Evolutionary conservation across 129 eudicot genomes (phyloP), one percentile per base, ranked within the genome.

Genomic region (Flaveria robusta): DNA sequence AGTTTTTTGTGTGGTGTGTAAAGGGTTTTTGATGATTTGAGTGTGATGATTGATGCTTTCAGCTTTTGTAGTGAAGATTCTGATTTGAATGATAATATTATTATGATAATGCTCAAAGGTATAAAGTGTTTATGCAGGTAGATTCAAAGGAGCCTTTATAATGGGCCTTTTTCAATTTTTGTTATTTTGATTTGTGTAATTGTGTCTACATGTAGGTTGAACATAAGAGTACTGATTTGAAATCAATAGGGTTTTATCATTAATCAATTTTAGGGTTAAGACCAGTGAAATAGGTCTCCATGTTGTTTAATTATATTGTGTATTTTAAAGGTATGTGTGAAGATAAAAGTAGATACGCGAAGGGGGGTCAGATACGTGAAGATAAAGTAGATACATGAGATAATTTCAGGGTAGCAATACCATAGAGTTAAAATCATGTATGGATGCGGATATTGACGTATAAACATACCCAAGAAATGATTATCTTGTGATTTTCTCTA

Each of bases 181-280:
- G 7, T 34, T 34, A 34, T 34, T 34, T 34, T 34, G 39, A 34
- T 34, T 34, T 34, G 39, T 34, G 39, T 5, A 34, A 34, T 34
- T 4, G 39, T 34, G 39, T 34, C 39, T 34, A 34, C 39, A 34
- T 34, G 39, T 34, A 34, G 39, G 39, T 34, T 34, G 39, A 7
- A 34, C 5, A 5, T 34, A 34, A 5, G 3, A 5, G 39, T 34
- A 34, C 39, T 34, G 39, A 34, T 34, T 31, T 68, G 18, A 26
- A n/a, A n/a, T 45, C 79, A 26, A 26, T 45, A 74, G 70, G 58
- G 59, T 59, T 24, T 60, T 60, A 67, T 56, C 20, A 54, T 74
- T 60, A 10, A 43, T 66, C 20, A 18, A n/a, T 59, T 12, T 10
- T 22, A 59, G 66, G 66, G 66, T 23, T 24, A 23, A 59, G 29